Conservation (phyloP, 306 rosid genomes). For the Trifolium subterraneum region DNA sequence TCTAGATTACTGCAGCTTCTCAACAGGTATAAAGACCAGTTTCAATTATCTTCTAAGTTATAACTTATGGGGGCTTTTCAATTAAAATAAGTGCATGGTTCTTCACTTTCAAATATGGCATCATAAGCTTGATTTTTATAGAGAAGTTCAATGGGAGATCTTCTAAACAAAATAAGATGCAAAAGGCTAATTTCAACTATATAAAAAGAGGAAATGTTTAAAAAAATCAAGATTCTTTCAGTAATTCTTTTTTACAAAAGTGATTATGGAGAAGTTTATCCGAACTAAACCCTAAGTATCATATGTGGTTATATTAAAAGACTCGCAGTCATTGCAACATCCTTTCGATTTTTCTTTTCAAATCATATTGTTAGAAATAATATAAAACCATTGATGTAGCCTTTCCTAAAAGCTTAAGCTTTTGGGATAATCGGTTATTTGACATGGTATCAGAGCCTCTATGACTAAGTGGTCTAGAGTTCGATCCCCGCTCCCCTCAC, state of each 20-base stretch:
- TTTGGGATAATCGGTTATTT: too few species aligned
- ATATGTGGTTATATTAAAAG: background rate
- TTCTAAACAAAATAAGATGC: background rate
- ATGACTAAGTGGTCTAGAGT: too few species aligned
- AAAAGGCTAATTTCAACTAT: constrained; percentile 1
- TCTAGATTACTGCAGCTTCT: background rate
- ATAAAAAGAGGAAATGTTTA: background rate
- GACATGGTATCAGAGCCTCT: too few species aligned
- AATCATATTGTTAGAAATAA: too few species aligned
- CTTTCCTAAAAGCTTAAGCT: too few species aligned
- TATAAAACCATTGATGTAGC: too few species aligned
- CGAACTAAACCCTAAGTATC: background rate
- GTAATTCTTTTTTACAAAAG: background rate
- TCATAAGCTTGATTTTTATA: constrained; percentile 9
- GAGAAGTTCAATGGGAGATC: background rate
- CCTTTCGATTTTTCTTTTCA: background rate
- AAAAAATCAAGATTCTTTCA: background rate
- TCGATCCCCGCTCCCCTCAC: too few species aligned
- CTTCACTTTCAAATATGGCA: background rate
- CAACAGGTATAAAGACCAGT: background rate
- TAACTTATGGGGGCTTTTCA: background rate
- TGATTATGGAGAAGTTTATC: background rate
- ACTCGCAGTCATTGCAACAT: background rate
- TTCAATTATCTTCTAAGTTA: background rate
- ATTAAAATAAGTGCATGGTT: background rate